Evolutionary conservation across 768 basidiomycete species (phyloP).

Genomic region (Russula foetens): DNA sequence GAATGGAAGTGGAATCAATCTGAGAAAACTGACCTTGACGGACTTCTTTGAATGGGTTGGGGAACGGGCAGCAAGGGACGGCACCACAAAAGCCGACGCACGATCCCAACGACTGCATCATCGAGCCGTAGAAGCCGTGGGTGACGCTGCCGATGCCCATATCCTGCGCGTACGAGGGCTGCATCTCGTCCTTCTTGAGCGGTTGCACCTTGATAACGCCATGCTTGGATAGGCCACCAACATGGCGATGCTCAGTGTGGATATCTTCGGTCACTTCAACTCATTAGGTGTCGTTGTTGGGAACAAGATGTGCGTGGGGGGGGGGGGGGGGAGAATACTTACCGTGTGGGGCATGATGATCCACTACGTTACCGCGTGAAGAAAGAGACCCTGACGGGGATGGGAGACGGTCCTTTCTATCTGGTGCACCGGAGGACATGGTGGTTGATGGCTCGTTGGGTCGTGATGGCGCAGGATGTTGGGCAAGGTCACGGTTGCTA

Average conservation of each 20-base stretch:
- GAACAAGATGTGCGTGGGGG: not conserved
- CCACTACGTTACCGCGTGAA: conserved; percentile 19
- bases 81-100: conserved; percentile 65
- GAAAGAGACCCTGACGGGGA: not conserved
- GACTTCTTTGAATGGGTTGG: conserved; percentile 82
- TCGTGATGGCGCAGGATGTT: not conserved
- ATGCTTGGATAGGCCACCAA: conserved; percentile 23
- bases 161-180: conserved; percentile 92
- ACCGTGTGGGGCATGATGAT: conserved; percentile 20
- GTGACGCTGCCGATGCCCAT: conserved; percentile 67
- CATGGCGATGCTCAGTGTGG: not conserved
- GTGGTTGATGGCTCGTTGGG: not conserved
- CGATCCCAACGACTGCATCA: conserved; percentile 62
- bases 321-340: conserved; percentile 1
- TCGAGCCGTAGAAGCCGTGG: conserved; percentile 81
- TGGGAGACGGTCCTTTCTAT: conserved; percentile 14
- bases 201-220: conserved; percentile 73
- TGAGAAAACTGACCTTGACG: conserved; percentile 51
- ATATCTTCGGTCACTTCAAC: conserved; percentile 56
- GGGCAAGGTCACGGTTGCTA: not conserved
- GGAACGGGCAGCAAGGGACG: conserved; percentile 75
- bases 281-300: too few species aligned
- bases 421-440: not conserved
- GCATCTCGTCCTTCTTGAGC: conserved; percentile 79
- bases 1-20: not conserved